Conservation (phyloP, 441 rosid genomes). For the Syzygium malaccense region DNA sequence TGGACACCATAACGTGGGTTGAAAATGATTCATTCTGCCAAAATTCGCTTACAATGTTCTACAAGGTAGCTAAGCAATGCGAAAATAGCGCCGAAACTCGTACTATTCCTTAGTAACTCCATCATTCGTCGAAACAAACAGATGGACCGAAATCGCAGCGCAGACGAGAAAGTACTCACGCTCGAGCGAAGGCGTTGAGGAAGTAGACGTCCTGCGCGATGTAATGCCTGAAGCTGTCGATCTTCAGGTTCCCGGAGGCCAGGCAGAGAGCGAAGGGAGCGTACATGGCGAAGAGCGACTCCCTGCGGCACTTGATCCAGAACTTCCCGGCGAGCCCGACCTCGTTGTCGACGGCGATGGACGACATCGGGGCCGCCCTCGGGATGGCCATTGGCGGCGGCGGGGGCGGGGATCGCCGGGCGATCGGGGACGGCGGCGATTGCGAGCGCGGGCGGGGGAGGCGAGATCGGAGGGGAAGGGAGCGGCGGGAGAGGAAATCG, state of each 20-base stretch:
- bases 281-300: conserved; percentile 46
- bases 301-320: conserved; percentile 69
- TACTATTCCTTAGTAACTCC: neutral
- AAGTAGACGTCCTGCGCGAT: conserved; percentile 78
- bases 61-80: neutral
- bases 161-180: conserved; percentile 39
- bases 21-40: neutral
- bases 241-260: conserved; percentile 78
- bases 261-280: conserved; percentile 66
- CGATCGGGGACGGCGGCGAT: neutral
- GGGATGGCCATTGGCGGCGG: conserved; percentile 6
- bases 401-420: neutral
- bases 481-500: neutral
- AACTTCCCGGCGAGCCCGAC: conserved; percentile 55
- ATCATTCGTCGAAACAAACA: neutral
- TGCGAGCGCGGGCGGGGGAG: neutral
- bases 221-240: conserved; percentile 68
- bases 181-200: conserved; percentile 80
- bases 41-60: neutral
- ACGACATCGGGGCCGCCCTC: neutral
- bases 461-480: neutral
- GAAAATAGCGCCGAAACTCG: neutral
- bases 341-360: conserved; percentile 18
- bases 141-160: neutral
- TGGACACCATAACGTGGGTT: neutral